Evolutionary conservation across 768 basidiomycete genomes (phyloP).

Genomic region (Psilocybe subaeruginosa): DNA sequence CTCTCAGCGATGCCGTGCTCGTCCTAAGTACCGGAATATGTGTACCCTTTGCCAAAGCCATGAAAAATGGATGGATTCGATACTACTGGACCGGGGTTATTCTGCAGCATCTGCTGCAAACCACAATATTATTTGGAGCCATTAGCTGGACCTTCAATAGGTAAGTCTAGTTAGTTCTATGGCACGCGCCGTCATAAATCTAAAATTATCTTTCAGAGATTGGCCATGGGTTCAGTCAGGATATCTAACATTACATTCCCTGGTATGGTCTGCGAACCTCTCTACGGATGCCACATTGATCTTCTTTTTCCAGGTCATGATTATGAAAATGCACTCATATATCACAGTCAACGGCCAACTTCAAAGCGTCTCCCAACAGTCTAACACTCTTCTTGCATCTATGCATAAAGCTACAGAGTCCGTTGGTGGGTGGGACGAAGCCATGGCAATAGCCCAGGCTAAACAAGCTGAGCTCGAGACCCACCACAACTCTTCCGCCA

Average conservation of each 20-base stretch:
- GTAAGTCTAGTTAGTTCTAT: conserved; percentile 34
- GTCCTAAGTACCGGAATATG: conserved; percentile 76
- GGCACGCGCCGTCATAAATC: background rate
- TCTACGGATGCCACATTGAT: background rate
- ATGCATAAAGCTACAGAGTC: conserved; percentile 50
- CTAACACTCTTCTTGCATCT: conserved; percentile 41
- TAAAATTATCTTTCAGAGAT: conserved; percentile 47
- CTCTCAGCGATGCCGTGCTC: conserved; percentile 81
- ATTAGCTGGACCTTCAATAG: conserved; percentile 92
- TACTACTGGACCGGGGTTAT: conserved; percentile 79
- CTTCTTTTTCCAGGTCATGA: conserved; percentile 57
- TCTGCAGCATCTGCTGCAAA: conserved; percentile 84
- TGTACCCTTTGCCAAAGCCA: conserved; percentile 80
- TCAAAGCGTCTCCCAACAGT: conserved; percentile 51
- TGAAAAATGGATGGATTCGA: conserved; percentile 77
- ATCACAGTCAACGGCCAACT: conserved; percentile 87
- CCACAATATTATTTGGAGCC: conserved; percentile 67
- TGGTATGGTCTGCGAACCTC: conserved; percentile 48
- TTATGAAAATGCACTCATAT: conserved; percentile 98
- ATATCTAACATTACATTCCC: conserved; percentile 83
- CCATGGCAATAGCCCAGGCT: conserved; percentile 51
- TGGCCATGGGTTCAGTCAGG: conserved; percentile 99
- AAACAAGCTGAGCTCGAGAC: conserved; percentile 45
- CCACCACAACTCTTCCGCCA: conserved; percentile 6
- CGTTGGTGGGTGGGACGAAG: conserved; percentile 71